These are phyloP conservation scores for Cymbopogon flexuosus DNA, from an alignment of 202 grass and related monocot genomes.

Conservation along the genomic window DNA sequence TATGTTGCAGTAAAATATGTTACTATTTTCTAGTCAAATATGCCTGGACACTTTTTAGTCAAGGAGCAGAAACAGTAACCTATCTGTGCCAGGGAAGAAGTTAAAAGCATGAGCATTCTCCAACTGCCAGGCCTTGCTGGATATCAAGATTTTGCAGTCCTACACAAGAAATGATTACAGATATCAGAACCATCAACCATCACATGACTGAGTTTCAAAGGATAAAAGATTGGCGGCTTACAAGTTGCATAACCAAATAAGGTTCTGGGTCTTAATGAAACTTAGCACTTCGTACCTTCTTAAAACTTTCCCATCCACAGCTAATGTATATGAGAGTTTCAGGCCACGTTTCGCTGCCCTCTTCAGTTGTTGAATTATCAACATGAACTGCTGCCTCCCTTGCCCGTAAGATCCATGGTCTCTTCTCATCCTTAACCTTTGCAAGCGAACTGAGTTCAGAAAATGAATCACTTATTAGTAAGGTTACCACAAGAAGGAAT, in stretches of 20 bases:
- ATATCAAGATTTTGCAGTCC: slow-evolving; percentile 78
- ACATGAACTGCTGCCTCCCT: slow-evolving; percentile 78
- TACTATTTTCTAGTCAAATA: neutral
- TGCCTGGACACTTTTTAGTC: neutral
- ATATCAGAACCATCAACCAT: slow-evolving; percentile 7
- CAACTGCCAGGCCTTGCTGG: slow-evolving; percentile 74
- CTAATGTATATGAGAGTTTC: slow-evolving; percentile 92
- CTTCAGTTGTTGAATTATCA: slow-evolving; percentile 50
- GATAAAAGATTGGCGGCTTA: slow-evolving; percentile 5
- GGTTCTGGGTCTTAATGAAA: slow-evolving; percentile 17
- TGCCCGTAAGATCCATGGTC: slow-evolving; percentile 86
- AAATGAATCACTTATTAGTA: slow-evolving; percentile 24
- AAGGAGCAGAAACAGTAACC: slow-evolving; percentile 39
- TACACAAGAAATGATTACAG: slow-evolving; percentile 41
- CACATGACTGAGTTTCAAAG: slow-evolving; percentile 3
- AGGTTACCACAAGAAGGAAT: slow-evolving; percentile 9
- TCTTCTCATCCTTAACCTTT: slow-evolving; percentile 89
- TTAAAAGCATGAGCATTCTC: slow-evolving; percentile 95
- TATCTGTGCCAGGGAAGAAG: slow-evolving; percentile 94
- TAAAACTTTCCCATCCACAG: slow-evolving; percentile 97
- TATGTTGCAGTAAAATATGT: neutral
- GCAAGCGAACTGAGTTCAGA: slow-evolving; percentile 50
- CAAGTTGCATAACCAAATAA: slow-evolving; percentile 13
- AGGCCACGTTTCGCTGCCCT: slow-evolving; percentile 60
- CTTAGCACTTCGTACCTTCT: slow-evolving; percentile 50